Base-by-base conservation (phyloP, 2,329 filamentous ascomycete species). In the Basipetospora chlamydospora region DNA sequence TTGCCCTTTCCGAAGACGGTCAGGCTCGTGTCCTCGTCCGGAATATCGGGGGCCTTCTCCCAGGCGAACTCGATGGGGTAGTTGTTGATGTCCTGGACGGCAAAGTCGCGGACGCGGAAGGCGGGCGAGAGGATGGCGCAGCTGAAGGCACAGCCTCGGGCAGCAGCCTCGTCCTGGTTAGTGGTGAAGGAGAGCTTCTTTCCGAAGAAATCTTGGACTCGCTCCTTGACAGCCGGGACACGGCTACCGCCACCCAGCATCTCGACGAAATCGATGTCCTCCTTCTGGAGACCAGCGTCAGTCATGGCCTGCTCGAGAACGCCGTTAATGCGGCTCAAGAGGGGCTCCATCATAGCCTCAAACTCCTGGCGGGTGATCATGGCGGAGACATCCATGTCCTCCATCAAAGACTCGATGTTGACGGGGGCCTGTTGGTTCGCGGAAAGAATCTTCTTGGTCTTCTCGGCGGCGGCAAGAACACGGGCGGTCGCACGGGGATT, bases 51-150 rank as follows among this genome's bases (percentile, higher is more conserved):
- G 18, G 88, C 92, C 70, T 96, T 93, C 69, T 98, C 90, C 90
- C 90, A 98, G 37, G 80, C 82, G 60, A 98, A 98, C 58, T 98
- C 88, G 57, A 98, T 93, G 33, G 90, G 90, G 66, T 96, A 98
- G 67, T 79, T 85, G 63, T 94, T 84, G 51, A 96, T 88, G 60
- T 98, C 90, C 70, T 96, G 86, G 42, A 96, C 80, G 48, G 86
- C 77, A 62, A 98, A 98, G 67, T 98, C 90, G 52, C 90, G 86
- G 55, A 98, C 90, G 57, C 88, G 86, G 80, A 98, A 96, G 47
- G 93, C 83, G 31, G 90, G 90, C 0, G 90, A 96, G 39, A 96
- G 77, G 49, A 95, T 95, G 51, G 90, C 90, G 58, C 90, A 96
- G 73, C 81, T 86, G 67, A 98, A 98, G 42, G 90, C 87, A 57